These are phyloP conservation scores for Francoa sonchifolia DNA, from an alignment of 441 rosid species.

Conservation along the genomic window DNA sequence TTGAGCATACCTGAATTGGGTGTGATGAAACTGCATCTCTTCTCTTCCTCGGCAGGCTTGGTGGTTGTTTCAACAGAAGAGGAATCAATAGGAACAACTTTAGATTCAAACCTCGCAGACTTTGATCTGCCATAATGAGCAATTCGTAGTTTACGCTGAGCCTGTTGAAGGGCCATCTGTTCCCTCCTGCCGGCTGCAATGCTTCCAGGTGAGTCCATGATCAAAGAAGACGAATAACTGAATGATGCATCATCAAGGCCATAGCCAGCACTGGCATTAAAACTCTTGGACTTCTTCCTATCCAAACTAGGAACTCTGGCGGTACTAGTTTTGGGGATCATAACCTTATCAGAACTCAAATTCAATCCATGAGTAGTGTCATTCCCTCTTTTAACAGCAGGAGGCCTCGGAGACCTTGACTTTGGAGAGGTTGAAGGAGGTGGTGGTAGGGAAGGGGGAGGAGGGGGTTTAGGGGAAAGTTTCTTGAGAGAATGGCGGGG, in stretches of 20 bases:
- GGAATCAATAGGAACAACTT: conserved; percentile 25
- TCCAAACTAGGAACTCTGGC: conserved; percentile 23
- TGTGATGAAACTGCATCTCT: conserved; percentile 67
- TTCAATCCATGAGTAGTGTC: conserved; percentile 17
- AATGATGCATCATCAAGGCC: conserved; percentile 15
- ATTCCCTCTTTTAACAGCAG: conserved; percentile 21
- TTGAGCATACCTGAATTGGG: conserved; percentile 58
- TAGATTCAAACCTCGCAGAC: conserved; percentile 43
- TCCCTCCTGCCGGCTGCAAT: conserved; percentile 75
- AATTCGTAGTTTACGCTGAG: conserved; percentile 58
- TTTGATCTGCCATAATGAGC: conserved; percentile 83
- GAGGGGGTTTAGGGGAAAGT: conserved; percentile 11
- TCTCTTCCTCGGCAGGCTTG: conserved; percentile 22
- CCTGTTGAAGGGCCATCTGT: conserved; percentile 64
- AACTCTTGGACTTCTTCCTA: conserved; percentile 65
- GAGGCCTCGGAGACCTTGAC: conserved; percentile 27
- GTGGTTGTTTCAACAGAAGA: too few species aligned
- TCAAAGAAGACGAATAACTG: conserved; percentile 41
- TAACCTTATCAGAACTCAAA: conserved; percentile 26
- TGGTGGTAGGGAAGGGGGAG: conserved; percentile 13
- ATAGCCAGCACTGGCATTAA: too few species aligned
- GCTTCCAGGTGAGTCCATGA: conserved; percentile 64
- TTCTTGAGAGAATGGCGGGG: conserved; percentile 26
- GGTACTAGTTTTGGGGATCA: conserved; percentile 8
- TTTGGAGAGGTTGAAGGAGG: conserved; percentile 24